These are phyloP conservation scores for Fraxinus velutina DNA, from an alignment of 305 asterid species.

Conservation along the genomic window DNA sequence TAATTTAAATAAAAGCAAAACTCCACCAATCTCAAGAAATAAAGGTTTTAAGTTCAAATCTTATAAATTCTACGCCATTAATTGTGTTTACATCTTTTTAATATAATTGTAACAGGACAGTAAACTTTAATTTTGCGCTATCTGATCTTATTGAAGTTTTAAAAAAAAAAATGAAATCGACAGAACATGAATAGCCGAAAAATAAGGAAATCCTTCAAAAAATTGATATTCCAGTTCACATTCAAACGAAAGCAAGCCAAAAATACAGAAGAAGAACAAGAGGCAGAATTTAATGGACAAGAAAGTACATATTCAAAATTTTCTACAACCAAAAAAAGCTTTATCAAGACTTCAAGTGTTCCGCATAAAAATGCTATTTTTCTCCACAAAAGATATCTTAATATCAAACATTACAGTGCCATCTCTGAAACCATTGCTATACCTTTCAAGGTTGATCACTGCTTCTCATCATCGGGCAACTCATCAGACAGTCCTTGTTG, in stretches of 20 bases:
- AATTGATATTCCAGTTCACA: not conserved
- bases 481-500: slow-evolving; percentile 70
- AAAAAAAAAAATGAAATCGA: not conserved
- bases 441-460: slow-evolving; percentile 28
- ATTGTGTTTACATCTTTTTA: not conserved
- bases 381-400: slow-evolving; percentile 16
- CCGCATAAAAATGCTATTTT: slow-evolving; percentile 4
- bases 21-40: not conserved
- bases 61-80: not conserved
- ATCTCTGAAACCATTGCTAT: not conserved
- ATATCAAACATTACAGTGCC: not conserved
- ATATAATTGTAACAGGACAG: not conserved
- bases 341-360: not conserved
- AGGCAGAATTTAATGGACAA: not conserved
- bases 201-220: not conserved
- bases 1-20: not conserved
- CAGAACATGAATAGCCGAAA: not conserved
- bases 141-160: not conserved
- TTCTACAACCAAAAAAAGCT: not conserved
- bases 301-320: not conserved
- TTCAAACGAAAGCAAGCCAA: slow-evolving; percentile 4
- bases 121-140: not conserved
- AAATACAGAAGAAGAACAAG: not conserved
- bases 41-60: not conserved
- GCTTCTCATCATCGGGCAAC: slow-evolving; percentile 47